These are phyloP conservation scores for Neurospora sp. DNA, from an alignment of 495 filamentous ascomycete species.

Conservation along the genomic window DNA sequence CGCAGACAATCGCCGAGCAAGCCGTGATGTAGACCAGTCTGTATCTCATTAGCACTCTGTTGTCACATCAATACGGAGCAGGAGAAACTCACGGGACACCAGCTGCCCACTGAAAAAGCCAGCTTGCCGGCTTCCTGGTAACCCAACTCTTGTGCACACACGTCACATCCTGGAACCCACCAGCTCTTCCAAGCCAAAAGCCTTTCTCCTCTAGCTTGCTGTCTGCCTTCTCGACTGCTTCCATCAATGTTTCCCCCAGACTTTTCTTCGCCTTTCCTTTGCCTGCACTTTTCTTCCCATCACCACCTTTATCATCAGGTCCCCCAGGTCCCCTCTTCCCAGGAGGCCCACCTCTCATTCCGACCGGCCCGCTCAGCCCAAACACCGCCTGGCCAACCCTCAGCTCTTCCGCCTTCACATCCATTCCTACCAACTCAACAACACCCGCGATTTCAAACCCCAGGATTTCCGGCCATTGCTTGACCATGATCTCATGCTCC, in stretches of 20 bases:
- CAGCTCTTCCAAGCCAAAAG: constrained; percentile 4
- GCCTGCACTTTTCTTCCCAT: neutral
- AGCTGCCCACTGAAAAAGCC: constrained; percentile 32
- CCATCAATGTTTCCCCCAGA: neutral
- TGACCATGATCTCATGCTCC: constrained; percentile 21
- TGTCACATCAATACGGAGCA: neutral
- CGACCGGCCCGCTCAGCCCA: constrained; percentile 12
- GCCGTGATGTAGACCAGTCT: constrained; percentile 36
- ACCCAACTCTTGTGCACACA: constrained; percentile 26
- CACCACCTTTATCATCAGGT: neutral
- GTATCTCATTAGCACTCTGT: neutral
- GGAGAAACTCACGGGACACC: constrained; percentile 26
- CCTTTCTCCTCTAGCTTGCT: neutral
- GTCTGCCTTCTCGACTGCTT: neutral
- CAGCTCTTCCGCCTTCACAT: constrained; percentile 16
- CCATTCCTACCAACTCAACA: constrained; percentile 23
- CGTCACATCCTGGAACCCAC: constrained; percentile 31
- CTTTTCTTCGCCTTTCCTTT: neutral
- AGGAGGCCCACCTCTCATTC: neutral
- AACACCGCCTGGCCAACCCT: constrained; percentile 33
- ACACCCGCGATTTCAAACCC: constrained; percentile 31
- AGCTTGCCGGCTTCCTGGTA: constrained; percentile 27
- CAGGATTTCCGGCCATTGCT: constrained; percentile 26
- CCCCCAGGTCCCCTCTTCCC: neutral
- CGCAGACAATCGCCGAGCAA: constrained; percentile 17